phyloP scores from a whole-genome alignment of 306 rosid genomes.

The Purshia tridentata region DNA sequence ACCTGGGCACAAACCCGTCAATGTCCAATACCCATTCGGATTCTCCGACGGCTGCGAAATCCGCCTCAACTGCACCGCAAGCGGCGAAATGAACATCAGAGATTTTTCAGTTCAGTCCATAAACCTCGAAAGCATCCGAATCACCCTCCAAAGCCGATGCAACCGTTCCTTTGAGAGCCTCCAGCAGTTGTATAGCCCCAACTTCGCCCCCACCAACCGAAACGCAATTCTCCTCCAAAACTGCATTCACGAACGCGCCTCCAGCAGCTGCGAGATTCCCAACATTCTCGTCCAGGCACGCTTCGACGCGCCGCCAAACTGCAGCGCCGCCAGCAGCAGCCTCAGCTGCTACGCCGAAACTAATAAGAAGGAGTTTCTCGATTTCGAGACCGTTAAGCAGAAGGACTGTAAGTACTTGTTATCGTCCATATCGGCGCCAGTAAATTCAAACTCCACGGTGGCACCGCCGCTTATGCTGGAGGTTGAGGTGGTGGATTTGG shows the following conservation, averaged over 20 bases:
- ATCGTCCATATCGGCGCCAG: slow-evolving; percentile 55
- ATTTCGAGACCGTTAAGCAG: slow-evolving; percentile 3
- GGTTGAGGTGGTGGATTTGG: slow-evolving; percentile 62
- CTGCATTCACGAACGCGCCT: slow-evolving; percentile 25
- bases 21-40: slow-evolving; percentile 75
- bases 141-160: slow-evolving; percentile 48
- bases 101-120: slow-evolving; percentile 50
- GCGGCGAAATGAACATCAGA: slow-evolving; percentile 39
- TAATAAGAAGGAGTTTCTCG: slow-evolving; percentile 27
- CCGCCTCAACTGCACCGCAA: slow-evolving; percentile 50
- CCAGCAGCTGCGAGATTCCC: slow-evolving; percentile 53
- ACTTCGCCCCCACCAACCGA: slow-evolving; percentile 63
- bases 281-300: slow-evolving; percentile 44
- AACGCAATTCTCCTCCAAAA: slow-evolving; percentile 69
- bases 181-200: slow-evolving; percentile 46
- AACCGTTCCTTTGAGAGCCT: slow-evolving; percentile 43
- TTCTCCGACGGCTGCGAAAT: slow-evolving; percentile 72
- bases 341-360: slow-evolving; percentile 61
- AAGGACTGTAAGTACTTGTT: slow-evolving; percentile 43
- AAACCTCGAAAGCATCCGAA: slow-evolving; percentile 36
- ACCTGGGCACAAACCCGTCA: not conserved
- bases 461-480: slow-evolving; percentile 51
- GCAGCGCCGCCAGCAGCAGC: slow-evolving; percentile 32
- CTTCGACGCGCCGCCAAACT: slow-evolving; percentile 44
- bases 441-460: slow-evolving; percentile 24